These are phyloP conservation scores for Artemisia argyi DNA, from an alignment of 129 eudicot genomes.

Conservation along the genomic window DNA sequence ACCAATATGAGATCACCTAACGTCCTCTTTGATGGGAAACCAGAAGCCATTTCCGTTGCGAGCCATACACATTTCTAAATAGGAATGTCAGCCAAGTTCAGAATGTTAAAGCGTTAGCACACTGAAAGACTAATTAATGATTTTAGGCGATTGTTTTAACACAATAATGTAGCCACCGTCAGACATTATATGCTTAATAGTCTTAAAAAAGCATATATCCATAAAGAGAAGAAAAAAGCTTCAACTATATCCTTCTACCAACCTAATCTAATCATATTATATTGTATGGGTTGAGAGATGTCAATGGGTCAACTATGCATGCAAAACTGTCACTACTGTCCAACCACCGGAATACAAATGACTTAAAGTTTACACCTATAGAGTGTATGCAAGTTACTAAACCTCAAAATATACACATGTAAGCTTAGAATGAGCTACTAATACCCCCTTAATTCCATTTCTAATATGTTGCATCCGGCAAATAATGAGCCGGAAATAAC, in stretches of 20 bases:
- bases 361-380: background rate
- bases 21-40: background rate
- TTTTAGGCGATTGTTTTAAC: background rate
- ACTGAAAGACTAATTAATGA: background rate
- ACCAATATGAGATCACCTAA: background rate
- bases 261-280: background rate
- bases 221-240: background rate
- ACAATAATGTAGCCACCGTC: background rate
- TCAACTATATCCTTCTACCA: background rate
- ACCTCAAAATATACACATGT: background rate
- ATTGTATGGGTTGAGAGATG: background rate
- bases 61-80: slow-evolving; percentile 2
- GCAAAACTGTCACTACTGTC: background rate
- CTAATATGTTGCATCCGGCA: background rate
- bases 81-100: background rate
- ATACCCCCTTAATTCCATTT: too few relatives aligned
- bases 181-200: too few relatives aligned
- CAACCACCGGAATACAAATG: background rate
- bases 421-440: too few relatives aligned
- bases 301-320: background rate
- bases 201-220: too few relatives aligned
- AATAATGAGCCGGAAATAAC: background rate
- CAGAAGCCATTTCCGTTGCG: background rate
- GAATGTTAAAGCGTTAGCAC: slow-evolving; percentile 3
- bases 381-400: background rate